Evolutionary conservation across 2,329 filamentous ascomycete species (phyloP).

Genomic region (Sporothrix curviconia): DNA sequence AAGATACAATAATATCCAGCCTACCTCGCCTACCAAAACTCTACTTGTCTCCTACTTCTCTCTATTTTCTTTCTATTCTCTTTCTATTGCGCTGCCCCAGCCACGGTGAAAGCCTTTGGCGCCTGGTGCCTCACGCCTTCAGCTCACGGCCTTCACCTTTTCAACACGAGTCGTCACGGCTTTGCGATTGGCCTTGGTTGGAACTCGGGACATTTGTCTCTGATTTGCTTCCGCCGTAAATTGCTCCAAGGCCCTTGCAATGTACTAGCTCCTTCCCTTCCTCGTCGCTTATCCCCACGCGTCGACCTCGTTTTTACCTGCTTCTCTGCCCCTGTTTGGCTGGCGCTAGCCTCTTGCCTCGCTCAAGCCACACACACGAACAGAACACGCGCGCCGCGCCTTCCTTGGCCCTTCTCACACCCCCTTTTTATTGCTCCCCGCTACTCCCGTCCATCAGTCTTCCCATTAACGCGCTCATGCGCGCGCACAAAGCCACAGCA

Average conservation of each 20-base stretch:
- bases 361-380: neutral
- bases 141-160: neutral
- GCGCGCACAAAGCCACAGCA: conserved; percentile 8
- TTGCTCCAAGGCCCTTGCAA: conserved; percentile 1
- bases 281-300: conserved; percentile 6
- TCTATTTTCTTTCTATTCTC: neutral
- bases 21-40: neutral
- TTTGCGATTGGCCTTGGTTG: neutral
- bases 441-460: neutral
- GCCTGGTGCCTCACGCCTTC: neutral
- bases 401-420: neutral
- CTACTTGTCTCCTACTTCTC: neutral
- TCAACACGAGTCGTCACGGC: neutral
- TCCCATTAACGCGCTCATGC: conserved; percentile 6
- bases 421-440: neutral
- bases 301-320: conserved; percentile 4
- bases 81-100: neutral
- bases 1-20: conserved; percentile 8
- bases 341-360: conserved; percentile 4
- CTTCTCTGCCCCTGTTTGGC: neutral
- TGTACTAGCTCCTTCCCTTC: conserved; percentile 1
- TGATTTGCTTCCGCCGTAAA: conserved; percentile 7
- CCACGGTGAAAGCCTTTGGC: conserved; percentile 1
- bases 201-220: conserved; percentile 5
- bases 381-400: conserved; percentile 2